Evolutionary conservation across 2,329 filamentous ascomycete genomes (phyloP).

Genomic region (Periconia sp.): DNA sequence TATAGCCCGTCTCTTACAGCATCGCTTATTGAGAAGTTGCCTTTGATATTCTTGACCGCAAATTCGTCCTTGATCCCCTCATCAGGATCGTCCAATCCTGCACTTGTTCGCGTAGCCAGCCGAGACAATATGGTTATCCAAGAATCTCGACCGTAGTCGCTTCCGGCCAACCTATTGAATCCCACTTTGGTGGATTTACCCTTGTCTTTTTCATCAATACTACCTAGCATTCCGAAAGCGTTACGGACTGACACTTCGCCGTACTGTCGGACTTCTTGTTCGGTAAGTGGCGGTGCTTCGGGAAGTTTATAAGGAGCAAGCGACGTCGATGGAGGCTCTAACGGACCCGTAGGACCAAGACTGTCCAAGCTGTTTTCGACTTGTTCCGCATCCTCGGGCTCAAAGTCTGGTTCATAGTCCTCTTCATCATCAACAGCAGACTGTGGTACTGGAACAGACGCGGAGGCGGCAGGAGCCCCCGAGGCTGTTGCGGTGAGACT

Average conservation of each 20-base stretch:
- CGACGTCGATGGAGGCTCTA: slow-evolving; percentile 38
- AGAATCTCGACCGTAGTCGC: slow-evolving; percentile 79
- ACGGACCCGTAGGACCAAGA: slow-evolving; percentile 60
- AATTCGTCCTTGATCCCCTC: slow-evolving; percentile 62
- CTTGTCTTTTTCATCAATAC: slow-evolving; percentile 64
- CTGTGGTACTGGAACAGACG: slow-evolving; percentile 36
- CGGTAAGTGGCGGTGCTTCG: slow-evolving; percentile 71
- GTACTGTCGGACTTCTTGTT: slow-evolving; percentile 70
- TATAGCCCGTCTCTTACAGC: slow-evolving; percentile 80
- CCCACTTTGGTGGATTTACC: slow-evolving; percentile 64
- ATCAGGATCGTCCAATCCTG: slow-evolving; percentile 71
- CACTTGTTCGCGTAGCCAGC: slow-evolving; percentile 76
- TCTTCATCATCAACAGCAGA: slow-evolving; percentile 73
- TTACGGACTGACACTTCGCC: slow-evolving; percentile 74
- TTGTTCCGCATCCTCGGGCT: slow-evolving; percentile 76
- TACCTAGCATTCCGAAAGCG: slow-evolving; percentile 76
- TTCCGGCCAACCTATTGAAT: slow-evolving; percentile 81
- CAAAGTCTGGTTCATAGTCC: slow-evolving; percentile 89
- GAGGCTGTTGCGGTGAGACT: slow-evolving; percentile 36
- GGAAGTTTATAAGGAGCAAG: slow-evolving; percentile 79
- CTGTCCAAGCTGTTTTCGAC: slow-evolving; percentile 76
- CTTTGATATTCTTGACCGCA: slow-evolving; percentile 27
- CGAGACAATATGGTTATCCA: slow-evolving; percentile 89
- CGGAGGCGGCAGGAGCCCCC: slow-evolving; percentile 19
- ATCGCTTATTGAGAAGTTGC: slow-evolving; percentile 58